Percentiles rank a stretch among this genome's conserved stretches.
Conservation (phyloP, 2,329 filamentous ascomycete species). For the Tolypocladium nubicola region DNA sequence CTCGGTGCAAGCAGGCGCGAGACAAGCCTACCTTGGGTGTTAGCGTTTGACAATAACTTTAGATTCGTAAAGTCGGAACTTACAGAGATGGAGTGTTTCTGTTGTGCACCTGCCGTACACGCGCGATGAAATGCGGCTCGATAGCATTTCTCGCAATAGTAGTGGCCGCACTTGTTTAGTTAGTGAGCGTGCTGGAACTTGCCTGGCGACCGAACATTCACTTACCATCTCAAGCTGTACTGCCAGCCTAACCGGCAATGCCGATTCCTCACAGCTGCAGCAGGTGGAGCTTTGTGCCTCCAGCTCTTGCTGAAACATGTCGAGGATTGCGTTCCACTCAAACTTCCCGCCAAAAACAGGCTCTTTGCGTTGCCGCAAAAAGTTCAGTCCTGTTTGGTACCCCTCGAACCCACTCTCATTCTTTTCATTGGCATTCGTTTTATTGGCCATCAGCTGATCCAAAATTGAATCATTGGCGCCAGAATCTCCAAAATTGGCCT, state of each 20-base stretch:
- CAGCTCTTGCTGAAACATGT: conserved; percentile 6
- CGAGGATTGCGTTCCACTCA: conserved; percentile 9
- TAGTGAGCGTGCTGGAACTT: too few relatives aligned
- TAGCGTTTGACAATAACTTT: not conserved
- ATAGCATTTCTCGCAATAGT: conserved; percentile 18
- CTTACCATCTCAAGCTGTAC: conserved; percentile 2
- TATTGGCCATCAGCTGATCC: conserved; percentile 4
- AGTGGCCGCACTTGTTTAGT: conserved; percentile 19
- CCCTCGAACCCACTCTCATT: not conserved
- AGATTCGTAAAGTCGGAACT: too few relatives aligned
- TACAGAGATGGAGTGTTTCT: too few relatives aligned
- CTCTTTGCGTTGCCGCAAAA: not conserved
- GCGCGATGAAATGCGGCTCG: not conserved
- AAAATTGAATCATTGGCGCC: not conserved
- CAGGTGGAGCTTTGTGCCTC: not conserved
- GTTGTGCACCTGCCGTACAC: too few relatives aligned
- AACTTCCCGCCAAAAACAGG: conserved; percentile 9
- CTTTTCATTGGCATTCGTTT: not conserved
- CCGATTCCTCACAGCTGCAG: conserved; percentile 1
- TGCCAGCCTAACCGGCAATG: not conserved
- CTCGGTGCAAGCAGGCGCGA: not conserved
- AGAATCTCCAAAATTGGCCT: not conserved
- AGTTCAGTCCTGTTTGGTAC: conserved; percentile 7
- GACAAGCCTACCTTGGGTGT: too few relatives aligned
- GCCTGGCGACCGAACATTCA: not conserved